phyloP scores from a whole-genome alignment of 2,329 filamentous ascomycete genomes.

The Colletotrichum sidae region DNA sequence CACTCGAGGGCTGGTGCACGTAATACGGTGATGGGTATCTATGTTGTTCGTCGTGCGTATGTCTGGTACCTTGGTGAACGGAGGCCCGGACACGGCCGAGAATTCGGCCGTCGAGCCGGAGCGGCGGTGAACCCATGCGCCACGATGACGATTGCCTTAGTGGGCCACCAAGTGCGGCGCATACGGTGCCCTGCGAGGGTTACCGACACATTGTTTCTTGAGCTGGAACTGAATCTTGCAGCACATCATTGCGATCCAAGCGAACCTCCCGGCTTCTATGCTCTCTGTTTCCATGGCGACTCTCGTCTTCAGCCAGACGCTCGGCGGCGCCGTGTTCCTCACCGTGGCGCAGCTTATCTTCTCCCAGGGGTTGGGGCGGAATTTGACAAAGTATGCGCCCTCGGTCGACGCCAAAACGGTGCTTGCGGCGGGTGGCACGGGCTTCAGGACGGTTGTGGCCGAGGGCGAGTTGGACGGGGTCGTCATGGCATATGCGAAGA shows the following conservation, averaged over 20 bases:
- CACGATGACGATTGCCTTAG: no score
- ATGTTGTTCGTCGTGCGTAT: no score
- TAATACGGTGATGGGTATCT: no score
- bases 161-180: no score
- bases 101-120: no score
- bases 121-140: no score
- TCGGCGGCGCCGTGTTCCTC: conserved; percentile 61
- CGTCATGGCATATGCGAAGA: conserved; percentile 53
- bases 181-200: no score
- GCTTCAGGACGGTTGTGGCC: conserved; percentile 48
- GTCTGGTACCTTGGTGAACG: no score
- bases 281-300: conserved; percentile 44
- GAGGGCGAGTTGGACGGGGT: conserved; percentile 48
- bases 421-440: conserved; percentile 56
- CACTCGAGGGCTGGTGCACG: conserved; percentile 46
- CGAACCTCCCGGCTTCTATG: conserved; percentile 41
- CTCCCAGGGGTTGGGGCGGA: conserved; percentile 10
- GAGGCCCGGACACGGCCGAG: no score
- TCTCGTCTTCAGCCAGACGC: conserved; percentile 53
- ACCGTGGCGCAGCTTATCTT: conserved; percentile 44
- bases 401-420: conserved; percentile 47
- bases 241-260: conserved; percentile 45
- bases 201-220: no score
- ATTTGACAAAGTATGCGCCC: conserved; percentile 40
- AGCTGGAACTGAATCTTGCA: background rate